Conservation (phyloP, 73 alveolate genomes). For the Breviolum minutum region DNA sequence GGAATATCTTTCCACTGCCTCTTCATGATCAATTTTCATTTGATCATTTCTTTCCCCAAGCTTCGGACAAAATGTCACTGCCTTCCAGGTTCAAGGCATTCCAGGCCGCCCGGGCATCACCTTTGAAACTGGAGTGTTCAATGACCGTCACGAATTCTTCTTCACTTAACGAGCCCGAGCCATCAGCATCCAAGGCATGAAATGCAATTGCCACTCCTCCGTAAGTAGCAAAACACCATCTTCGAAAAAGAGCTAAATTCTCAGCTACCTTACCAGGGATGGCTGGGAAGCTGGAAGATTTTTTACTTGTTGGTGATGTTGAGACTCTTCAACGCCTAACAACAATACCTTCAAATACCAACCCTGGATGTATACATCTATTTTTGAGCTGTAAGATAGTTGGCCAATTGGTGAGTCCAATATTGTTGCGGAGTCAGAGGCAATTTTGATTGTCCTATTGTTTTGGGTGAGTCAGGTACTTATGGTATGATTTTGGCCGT, state of each 20-base stretch:
- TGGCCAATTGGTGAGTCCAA: too few species aligned
- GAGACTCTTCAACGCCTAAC: too few species aligned
- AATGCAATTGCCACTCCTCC: conserved; percentile 76
- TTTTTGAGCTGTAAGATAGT: too few species aligned
- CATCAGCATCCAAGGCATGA: conserved; percentile 67
- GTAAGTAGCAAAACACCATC: conserved; percentile 77
- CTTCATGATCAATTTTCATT: too few species aligned
- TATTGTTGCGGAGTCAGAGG: too few species aligned
- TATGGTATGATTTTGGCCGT: too few species aligned
- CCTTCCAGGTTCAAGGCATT: conserved; percentile 65
- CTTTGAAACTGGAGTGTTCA: conserved; percentile 48
- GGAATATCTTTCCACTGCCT: too few species aligned
- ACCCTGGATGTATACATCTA: too few species aligned
- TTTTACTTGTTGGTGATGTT: too few species aligned
- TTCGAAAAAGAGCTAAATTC: conserved; percentile 59
- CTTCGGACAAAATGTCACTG: conserved; percentile 44
- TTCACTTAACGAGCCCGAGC: conserved; percentile 62
- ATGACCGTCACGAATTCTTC: conserved; percentile 67
- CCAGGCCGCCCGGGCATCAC: conserved; percentile 79
- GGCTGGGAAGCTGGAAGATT: neutral
- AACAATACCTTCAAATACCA: too few species aligned
- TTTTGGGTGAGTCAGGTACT: too few species aligned
- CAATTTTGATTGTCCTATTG: too few species aligned
- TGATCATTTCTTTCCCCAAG: neutral
- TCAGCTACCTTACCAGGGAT: conserved; percentile 19